These are phyloP conservation scores for Suillus fuscotomentosus DNA, from an alignment of 768 basidiomycete genomes.

Conservation along the genomic window DNA sequence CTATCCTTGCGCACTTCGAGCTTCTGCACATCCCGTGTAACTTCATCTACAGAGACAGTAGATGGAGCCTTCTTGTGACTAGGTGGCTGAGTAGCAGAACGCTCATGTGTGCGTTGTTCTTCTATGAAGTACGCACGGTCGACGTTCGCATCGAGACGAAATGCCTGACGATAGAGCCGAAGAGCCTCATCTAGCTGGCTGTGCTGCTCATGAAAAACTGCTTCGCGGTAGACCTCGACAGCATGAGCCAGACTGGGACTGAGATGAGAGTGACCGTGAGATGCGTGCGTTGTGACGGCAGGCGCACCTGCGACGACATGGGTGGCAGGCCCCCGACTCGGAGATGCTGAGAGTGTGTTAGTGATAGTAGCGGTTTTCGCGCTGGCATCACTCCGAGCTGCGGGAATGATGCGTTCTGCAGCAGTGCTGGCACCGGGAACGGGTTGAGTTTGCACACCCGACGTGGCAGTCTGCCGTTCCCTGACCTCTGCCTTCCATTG, in stretches of 20 bases:
- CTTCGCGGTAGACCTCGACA: conserved; percentile 64
- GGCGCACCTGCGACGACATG: conserved; percentile 16
- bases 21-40: conserved; percentile 82
- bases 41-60: conserved; percentile 66
- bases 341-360: neutral
- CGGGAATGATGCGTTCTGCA: conserved; percentile 11
- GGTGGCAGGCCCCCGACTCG: conserved; percentile 5
- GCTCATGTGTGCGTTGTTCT: conserved; percentile 36
- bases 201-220: conserved; percentile 70
- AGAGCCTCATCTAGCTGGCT: conserved; percentile 78
- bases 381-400: conserved; percentile 3
- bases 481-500: conserved; percentile 71
- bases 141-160: conserved; percentile 73
- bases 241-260: conserved; percentile 45
- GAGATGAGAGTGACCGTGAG: conserved; percentile 27
- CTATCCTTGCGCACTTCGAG: conserved; percentile 65
- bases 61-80: conserved; percentile 70
- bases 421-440: conserved; percentile 2
- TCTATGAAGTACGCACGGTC: conserved; percentile 67
- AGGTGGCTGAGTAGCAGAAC: conserved; percentile 4
- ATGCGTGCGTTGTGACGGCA: conserved; percentile 16
- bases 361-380: conserved; percentile 1
- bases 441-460: conserved; percentile 1
- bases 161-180: conserved; percentile 74
- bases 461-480: conserved; percentile 25